Conservation (phyloP, 495 filamentous ascomycete genomes). For the Penicillium paradoxum region DNA sequence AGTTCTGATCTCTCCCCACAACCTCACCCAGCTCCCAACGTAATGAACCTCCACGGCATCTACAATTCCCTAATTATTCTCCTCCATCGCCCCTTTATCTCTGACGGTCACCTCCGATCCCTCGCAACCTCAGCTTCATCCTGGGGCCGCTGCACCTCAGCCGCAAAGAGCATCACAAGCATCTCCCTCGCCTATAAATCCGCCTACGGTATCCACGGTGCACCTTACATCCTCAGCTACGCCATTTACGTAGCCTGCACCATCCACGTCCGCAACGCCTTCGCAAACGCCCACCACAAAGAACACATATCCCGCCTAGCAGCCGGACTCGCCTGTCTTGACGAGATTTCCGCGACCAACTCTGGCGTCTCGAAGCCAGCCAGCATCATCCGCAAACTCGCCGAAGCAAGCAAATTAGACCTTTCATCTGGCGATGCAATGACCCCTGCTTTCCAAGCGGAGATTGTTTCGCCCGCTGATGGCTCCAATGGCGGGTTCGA, state of each 20-base stretch:
- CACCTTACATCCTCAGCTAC: conserved; percentile 23
- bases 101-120: conserved; percentile 24
- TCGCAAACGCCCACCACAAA: not conserved
- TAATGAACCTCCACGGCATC: conserved; percentile 17
- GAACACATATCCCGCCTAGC: not conserved
- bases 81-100: conserved; percentile 26
- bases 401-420: not conserved
- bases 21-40: conserved; percentile 9
- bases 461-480: not conserved
- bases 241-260: conserved; percentile 17
- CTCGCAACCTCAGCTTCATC: conserved; percentile 11
- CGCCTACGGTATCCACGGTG: conserved; percentile 12
- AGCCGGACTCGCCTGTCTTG: not conserved
- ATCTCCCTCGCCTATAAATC: conserved; percentile 12
- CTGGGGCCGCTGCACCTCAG: conserved; percentile 19
- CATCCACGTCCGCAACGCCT: conserved; percentile 14
- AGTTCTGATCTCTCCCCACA: not conserved
- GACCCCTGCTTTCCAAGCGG: not conserved
- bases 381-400: not conserved
- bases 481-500: not conserved
- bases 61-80: conserved; percentile 23
- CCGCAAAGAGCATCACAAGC: conserved; percentile 19
- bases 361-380: not conserved
- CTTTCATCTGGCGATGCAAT: not conserved
- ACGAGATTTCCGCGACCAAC: not conserved